Evolutionary conservation across 1,284 basidiomycete genomes (phyloP).

Genomic region (Sanghuangporus weigelae): DNA sequence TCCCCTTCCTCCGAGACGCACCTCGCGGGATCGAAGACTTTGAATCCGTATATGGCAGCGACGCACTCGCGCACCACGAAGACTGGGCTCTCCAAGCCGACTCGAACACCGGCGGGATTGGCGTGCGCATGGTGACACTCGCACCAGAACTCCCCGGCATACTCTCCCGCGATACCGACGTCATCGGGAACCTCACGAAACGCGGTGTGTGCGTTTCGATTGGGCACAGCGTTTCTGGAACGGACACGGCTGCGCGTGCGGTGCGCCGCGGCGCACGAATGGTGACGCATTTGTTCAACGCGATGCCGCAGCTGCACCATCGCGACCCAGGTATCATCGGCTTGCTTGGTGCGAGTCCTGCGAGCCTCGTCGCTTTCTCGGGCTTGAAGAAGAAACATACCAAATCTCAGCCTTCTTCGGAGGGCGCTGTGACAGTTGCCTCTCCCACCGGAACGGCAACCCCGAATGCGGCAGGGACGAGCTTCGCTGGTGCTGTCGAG

Average conservation of each 20-base stretch:
- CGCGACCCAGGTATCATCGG: slow-evolving; percentile 85
- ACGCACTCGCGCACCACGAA: slow-evolving; percentile 55
- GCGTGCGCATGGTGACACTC: slow-evolving; percentile 79
- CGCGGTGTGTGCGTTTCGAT: slow-evolving; percentile 78
- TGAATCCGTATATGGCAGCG: slow-evolving; percentile 67
- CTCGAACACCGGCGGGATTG: slow-evolving; percentile 33
- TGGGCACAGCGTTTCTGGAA: slow-evolving; percentile 74
- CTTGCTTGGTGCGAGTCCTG: slow-evolving; percentile 72
- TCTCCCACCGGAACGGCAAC: neutral
- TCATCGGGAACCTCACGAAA: slow-evolving; percentile 54
- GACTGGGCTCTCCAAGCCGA: slow-evolving; percentile 44
- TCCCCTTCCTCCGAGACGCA: slow-evolving; percentile 63
- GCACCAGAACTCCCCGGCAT: slow-evolving; percentile 86
- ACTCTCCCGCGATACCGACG: slow-evolving; percentile 46
- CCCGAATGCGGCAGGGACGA: slow-evolving; percentile 6
- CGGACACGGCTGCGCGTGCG: slow-evolving; percentile 62
- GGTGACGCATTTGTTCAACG: slow-evolving; percentile 91
- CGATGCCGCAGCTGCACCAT: slow-evolving; percentile 85
- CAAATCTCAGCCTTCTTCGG: neutral
- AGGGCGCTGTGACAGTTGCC: neutral
- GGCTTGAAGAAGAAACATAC: neutral
- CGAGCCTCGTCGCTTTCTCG: slow-evolving; percentile 26
- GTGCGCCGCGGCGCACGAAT: slow-evolving; percentile 69
- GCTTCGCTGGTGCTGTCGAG: slow-evolving; percentile 20
- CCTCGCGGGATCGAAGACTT: slow-evolving; percentile 56